Evolutionary conservation across 1,284 basidiomycete species (phyloP), one percentile per base, ranked within the genome.

Genomic region (Boletus semigastroideus): DNA sequence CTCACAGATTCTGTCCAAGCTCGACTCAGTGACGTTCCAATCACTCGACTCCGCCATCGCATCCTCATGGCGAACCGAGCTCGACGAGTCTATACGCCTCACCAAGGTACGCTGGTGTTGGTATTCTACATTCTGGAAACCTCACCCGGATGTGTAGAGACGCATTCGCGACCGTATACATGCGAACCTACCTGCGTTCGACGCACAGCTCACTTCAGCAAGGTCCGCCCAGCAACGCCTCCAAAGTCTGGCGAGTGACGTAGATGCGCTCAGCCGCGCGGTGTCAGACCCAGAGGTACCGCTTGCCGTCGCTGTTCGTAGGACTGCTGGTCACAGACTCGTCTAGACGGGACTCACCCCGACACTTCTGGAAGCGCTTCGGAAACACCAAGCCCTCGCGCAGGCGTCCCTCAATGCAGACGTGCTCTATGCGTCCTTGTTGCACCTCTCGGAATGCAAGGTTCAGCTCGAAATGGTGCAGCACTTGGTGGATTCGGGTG

Each of bases 131-230:
- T 20, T 16, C 46, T 20, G 45, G 4, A 31, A 27, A 48, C 46
- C 22, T 52, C 37, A 59, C 47, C 49, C 7, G 33, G 36, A 39
- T 20, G 46, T 40, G 48, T 64, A 89, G 89, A 72, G 73, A 64
- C 72, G 72, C 57, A 82, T 92, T 56, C 82, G 86, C 58, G 81
- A 86, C 54, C 81, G 86, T 47, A 83, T 91, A 56, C 76, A 86
- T 50, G 71, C 70, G 13, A 78, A 90, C 63, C 68, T 83, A 6
- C 79, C 83, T 13, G 66, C 72, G 31, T 90, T 91, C 54, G 78
- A 87, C 50, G 72, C 73, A 17, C 89, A 91, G 60, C 62, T 86
- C 14, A 68, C 77, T 31, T 77, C 80, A 8, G 80, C 88, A 9
- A 77, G 73, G 66, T 83, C 83, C 22, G 78, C 87, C 13, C 84